Evolutionary conservation across 2,329 filamentous ascomycete genomes (phyloP).

Genomic region (Aspergillus sp.): DNA sequence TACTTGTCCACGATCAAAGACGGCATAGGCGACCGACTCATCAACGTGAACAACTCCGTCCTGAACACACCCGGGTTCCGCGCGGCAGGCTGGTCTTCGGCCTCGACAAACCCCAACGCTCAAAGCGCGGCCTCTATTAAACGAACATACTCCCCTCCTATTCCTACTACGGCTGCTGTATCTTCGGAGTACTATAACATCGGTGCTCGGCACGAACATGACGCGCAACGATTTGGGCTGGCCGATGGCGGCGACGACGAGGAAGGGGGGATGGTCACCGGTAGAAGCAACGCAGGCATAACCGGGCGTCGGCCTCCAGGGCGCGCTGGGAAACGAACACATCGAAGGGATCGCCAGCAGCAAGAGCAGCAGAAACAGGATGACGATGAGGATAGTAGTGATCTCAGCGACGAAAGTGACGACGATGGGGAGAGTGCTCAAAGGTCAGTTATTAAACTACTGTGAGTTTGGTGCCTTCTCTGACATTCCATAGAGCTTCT

Average conservation of each 20-base stretch:
- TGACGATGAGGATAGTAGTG: constrained; percentile 66
- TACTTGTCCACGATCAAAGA: constrained; percentile 65
- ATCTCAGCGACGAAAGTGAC: constrained; percentile 66
- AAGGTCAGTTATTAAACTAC: constrained; percentile 26
- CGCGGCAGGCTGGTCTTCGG: constrained; percentile 60
- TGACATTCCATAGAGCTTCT: constrained; percentile 56
- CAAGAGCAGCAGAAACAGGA: constrained; percentile 56
- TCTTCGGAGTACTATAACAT: constrained; percentile 63
- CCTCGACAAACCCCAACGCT: constrained; percentile 32
- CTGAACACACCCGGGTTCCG: constrained; percentile 65
- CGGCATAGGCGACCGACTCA: constrained; percentile 64
- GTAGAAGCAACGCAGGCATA: constrained; percentile 56
- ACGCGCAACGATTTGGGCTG: constrained; percentile 19
- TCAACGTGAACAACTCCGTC: constrained; percentile 62
- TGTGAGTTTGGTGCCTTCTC: not conserved
- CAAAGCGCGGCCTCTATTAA: constrained; percentile 53
- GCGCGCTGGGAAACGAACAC: constrained; percentile 30
- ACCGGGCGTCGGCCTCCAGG: constrained; percentile 47
- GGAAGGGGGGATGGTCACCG: constrained; percentile 64
- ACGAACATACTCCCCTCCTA: constrained; percentile 66
- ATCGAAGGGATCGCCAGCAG: constrained; percentile 42
- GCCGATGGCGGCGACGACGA: constrained; percentile 58
- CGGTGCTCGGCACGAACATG: constrained; percentile 33
- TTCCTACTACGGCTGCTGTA: constrained; percentile 58
- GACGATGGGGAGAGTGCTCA: constrained; percentile 54